Evolutionary conservation across 768 basidiomycete species (phyloP), one percentile per base, ranked within the genome.

Genomic region (Russula dissimulans): DNA sequence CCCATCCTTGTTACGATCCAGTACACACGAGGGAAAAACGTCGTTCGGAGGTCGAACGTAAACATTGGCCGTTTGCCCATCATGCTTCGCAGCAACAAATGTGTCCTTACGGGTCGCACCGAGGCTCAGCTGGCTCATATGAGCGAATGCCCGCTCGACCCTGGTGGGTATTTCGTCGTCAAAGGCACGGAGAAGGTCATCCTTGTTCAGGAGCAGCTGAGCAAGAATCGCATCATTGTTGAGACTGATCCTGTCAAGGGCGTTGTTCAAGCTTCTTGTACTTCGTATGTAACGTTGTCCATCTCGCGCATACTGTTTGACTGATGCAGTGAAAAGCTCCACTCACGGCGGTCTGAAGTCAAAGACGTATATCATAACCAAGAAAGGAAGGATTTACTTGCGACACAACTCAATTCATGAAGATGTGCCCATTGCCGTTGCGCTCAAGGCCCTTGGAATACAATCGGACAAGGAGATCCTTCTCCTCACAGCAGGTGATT

Each of bases 171-270:
- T 71, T 99, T 99, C 72, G 88, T 99, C 60, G 97, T 99, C 54
- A 97, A 95, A 74, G 95, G 95, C 41, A 99, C 95, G 45, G 95
- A 99, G 74, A 99, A 98, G 75, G 97, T 99, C 67, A 99, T 99
- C 66, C 78, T 99, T 63, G 95, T 99, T 7, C 97, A 99, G 72
- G 97, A 98, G 71, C 97, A 99, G 74, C 75, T 98, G 69, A 95
- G 91, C 79, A 98, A 98, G 79, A 98, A 99, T 72, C 83, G 97
- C 44, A 99, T 99, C 70, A 97, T 99, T 66, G 97, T 99, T 62
- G 97, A 98, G 76, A 89, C 87, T 6, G 97, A 98, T 72, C 74
- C 80, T 22, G 85, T 85, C 44, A 97, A 98, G 73, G 91, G 90
- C 5, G 76, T 87, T 42, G 94, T 97, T 0, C 92, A 92, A 71